Evolutionary conservation across 371 early-diverging fungal genomes (phyloP), one percentile per base, ranked within the genome.

Genomic region (Actinomucor elegans): DNA sequence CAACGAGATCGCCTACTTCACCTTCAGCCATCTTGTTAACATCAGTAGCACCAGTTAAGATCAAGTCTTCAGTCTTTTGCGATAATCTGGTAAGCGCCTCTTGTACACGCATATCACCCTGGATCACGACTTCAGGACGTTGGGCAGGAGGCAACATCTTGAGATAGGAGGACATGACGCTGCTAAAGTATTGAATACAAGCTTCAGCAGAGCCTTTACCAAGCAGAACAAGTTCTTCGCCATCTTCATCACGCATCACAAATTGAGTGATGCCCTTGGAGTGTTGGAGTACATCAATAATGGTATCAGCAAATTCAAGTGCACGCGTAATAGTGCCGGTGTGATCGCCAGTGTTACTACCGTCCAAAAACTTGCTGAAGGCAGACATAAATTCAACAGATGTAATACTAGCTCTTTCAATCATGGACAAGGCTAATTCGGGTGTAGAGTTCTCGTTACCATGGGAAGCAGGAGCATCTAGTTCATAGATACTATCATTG

Each of bases 1-100:
- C 98, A 31, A 98, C 97, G 42, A 91, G 71, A 58, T 94, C 92
- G 12, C 90, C 92, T 21, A 98, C 69, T 66, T 97, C 96, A n/a
- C 84, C 89, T 54, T 86, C 87, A 15, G 69, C 79, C 57, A 73
- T 65, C 48, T 84, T 79, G 38, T 88, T 89, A 20, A 92, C 73
- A 51, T 87, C 67, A 12, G 78, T 67, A n/a, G 80, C 77, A 24
- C 88, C 88, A 38, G 86, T 79, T 38, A 84, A 69, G n/a, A 89
- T 84, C 38, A 93, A 69, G n/a, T 78, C 77, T 59, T 92, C 92
- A 0, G 87, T 84, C 53, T 90, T 76, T 49, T 81, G 79, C 17
- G 89, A 84, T 18, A 98, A 73, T 33, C 77, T 79, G 45, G 83
- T 83, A 48, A 92, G 60, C 1, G 87, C 78, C 24, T 83, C 79